These are phyloP conservation scores for Hortiboletus campestris DNA, from an alignment of 768 basidiomycete species.

Conservation along the genomic window DNA sequence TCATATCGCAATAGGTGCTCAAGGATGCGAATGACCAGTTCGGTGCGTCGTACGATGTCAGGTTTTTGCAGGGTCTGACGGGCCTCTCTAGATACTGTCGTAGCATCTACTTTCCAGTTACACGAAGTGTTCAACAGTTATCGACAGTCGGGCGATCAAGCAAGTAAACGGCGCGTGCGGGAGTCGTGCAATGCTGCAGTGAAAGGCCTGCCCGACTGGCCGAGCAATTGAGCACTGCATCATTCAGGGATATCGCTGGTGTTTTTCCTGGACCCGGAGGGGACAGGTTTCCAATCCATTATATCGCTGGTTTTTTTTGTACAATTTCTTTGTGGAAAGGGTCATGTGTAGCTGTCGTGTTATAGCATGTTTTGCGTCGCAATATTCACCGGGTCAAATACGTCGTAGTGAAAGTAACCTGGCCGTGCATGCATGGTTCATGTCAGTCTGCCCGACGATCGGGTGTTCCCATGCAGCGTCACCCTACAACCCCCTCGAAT, in stretches of 20 bases:
- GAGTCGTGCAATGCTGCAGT: constrained; percentile 79
- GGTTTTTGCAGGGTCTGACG: neutral
- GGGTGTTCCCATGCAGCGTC: neutral
- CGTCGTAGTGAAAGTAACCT: too few species aligned
- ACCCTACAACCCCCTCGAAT: constrained; percentile 44
- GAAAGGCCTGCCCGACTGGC: constrained; percentile 72
- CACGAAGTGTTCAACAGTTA: constrained; percentile 72
- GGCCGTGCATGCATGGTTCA: too few species aligned
- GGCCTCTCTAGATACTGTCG: constrained; percentile 40
- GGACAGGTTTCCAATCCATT: too few species aligned
- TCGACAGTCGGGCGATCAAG: constrained; percentile 66
- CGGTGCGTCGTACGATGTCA: constrained; percentile 37
- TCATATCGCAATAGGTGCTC: constrained; percentile 38
- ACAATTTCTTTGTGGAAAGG: neutral
- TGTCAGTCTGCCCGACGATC: neutral
- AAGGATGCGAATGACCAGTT: constrained; percentile 54
- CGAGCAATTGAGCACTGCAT: constrained; percentile 33
- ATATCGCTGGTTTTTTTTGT: neutral
- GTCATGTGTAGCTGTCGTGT: neutral
- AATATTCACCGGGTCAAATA: neutral
- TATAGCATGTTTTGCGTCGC: neutral
- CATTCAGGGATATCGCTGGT: neutral
- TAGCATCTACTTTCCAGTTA: constrained; percentile 73
- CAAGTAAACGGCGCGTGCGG: constrained; percentile 72
- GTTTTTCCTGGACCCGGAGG: too few species aligned